Percentiles rank a stretch among this genome's conserved stretches.
phyloP scores from a whole-genome alignment of 192 early-diverging fungal genomes.

The Rhizophlyctis rosea region DNA sequence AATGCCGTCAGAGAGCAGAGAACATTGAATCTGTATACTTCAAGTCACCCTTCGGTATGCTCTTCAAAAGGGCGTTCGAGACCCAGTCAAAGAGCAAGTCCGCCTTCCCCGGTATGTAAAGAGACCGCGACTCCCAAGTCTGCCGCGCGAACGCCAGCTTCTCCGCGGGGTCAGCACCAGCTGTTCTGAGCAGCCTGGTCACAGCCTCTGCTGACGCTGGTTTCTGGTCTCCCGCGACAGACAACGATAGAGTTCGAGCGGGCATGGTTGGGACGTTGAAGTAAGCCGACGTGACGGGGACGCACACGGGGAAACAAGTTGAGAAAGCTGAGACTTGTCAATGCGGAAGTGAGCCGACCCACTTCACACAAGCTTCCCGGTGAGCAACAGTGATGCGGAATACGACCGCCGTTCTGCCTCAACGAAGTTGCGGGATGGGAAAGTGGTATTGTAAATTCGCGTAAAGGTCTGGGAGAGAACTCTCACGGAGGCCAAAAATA shows the following conservation, averaged over 20 bases:
- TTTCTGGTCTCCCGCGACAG: too few species aligned
- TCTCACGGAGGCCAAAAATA: too few species aligned
- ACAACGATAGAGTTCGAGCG: background rate
- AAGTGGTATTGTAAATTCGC: too few species aligned
- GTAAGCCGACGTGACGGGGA: too few species aligned
- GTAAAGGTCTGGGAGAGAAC: too few species aligned
- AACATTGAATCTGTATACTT: background rate
- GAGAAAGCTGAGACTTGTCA: too few species aligned
- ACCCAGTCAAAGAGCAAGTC: slow-evolving; percentile 27
- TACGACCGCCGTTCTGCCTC: too few species aligned
- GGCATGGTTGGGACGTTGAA: background rate
- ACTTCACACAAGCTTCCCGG: too few species aligned
- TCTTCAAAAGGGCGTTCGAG: background rate
- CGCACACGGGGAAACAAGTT: too few species aligned
- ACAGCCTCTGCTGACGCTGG: slow-evolving; percentile 14
- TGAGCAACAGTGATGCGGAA: too few species aligned
- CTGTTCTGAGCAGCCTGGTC: slow-evolving; percentile 16
- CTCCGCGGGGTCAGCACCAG: background rate
- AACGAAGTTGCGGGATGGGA: too few species aligned
- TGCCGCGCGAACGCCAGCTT: slow-evolving; percentile 15
- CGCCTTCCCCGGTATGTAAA: slow-evolving; percentile 25
- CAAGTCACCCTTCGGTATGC: background rate
- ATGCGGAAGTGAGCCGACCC: too few species aligned
- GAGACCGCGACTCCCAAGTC: background rate
- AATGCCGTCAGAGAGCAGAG: background rate